Base-by-base conservation (phyloP, 2,329 filamentous ascomycete species). In the Botrytis galanthina region DNA sequence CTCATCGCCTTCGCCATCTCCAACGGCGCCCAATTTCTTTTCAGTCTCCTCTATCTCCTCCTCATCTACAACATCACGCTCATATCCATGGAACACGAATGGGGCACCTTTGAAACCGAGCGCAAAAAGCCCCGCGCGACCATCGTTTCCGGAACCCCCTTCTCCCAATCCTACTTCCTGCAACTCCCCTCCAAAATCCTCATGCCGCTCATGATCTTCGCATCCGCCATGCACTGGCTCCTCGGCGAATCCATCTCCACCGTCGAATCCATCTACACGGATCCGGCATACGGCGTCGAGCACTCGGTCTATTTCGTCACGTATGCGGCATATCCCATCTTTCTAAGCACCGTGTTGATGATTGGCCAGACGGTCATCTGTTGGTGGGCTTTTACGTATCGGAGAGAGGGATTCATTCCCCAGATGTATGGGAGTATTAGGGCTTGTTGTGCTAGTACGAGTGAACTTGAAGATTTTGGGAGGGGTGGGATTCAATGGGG, bases 51-150 rank as follows among this genome's bases (percentile, higher is more conserved):
- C 1, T 78, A 78, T 37, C 60, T 78, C 10, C 42, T 78, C 0
- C 64, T 77, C 3, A 76, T 77, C 16, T 78, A 77, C 10, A 78
- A 77, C 44, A 39, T 78, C 54, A 76, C 75, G 3, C 70, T 77
- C 18, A 75, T 78, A 14, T 76, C 72, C 64, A 78, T 78, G 76
- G 77, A 78, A 48, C 67, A 77, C 18, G 76, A 78, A 74, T 78
- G 76, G 76, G 77, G 76, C 18, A 59, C 63, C 1, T 76, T 71
- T 61, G 76, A 78, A 37, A 64, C 37, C 12, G 66, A 75, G 16
- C 67, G 75, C 10, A 68, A 68, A 26, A 70, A 63, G 59, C 76
- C 74, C 1, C 51, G 77, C 0, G 76, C 76, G 10, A 78, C 76
- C 0, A 73, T 78, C 26, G 76, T 78, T 0, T 73, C 73, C 0